These are phyloP conservation scores for Talaromyces funiculosus DNA, from an alignment of 2,329 filamentous ascomycete species.

Conservation along the genomic window DNA sequence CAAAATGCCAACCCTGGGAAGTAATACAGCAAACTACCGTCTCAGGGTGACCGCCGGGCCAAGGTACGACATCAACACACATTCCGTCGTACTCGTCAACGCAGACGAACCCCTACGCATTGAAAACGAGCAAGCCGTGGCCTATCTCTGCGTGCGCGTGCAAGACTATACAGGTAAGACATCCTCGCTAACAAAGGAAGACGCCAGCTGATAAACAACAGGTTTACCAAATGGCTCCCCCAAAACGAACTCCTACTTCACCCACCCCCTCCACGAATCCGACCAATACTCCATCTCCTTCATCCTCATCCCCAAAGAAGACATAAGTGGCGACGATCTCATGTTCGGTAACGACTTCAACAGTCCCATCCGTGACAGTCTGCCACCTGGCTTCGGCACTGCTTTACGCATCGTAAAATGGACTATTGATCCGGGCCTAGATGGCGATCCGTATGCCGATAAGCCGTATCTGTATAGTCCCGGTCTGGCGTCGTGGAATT, in stretches of 20 bases:
- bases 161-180: constrained; percentile 50
- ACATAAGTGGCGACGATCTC: constrained; percentile 64
- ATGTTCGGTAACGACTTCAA: constrained; percentile 97
- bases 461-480: constrained; percentile 80
- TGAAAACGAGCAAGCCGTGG: constrained; percentile 57
- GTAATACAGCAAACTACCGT: constrained; percentile 51
- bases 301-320: constrained; percentile 65
- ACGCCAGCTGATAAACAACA: no score
- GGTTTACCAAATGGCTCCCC: constrained; percentile 71
- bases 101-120: constrained; percentile 57
- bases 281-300: constrained; percentile 86
- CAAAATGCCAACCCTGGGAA: not conserved
- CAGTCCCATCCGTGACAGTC: constrained; percentile 73
- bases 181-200: no score
- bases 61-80: constrained; percentile 65
- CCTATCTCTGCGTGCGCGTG: constrained; percentile 69
- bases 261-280: constrained; percentile 58
- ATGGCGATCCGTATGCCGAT: constrained; percentile 85
- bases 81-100: constrained; percentile 73
- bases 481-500: constrained; percentile 73
- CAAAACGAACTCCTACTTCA: constrained; percentile 70
- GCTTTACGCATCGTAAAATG: constrained; percentile 82
- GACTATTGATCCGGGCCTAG: constrained; percentile 84
- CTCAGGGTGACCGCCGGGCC: constrained; percentile 77
- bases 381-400: constrained; percentile 80